Percentiles rank a stretch among this genome's conserved stretches.
Evolutionary conservation across 2,329 filamentous ascomycete species (phyloP).

Genomic region (Aspergillus amoenus): DNA sequence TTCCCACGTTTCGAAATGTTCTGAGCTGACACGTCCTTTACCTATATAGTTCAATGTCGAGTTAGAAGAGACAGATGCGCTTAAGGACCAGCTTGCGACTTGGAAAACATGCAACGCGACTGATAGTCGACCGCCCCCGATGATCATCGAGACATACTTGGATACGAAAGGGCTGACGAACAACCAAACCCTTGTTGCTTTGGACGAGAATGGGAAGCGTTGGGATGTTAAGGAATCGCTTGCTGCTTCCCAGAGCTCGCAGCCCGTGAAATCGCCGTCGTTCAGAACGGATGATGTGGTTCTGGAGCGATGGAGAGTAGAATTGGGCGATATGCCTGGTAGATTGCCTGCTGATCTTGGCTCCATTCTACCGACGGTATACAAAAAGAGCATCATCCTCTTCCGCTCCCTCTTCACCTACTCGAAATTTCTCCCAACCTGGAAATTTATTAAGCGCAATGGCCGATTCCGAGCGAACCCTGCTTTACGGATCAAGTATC

Average conservation of each 20-base stretch:
- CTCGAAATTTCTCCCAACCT: slow-evolving; percentile 78
- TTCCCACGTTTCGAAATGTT: background rate
- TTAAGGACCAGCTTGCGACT: slow-evolving; percentile 73
- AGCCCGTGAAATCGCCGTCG: slow-evolving; percentile 43
- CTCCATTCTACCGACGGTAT: slow-evolving; percentile 75
- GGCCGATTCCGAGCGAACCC: slow-evolving; percentile 66
- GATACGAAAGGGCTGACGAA: slow-evolving; percentile 76
- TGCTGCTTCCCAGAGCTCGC: slow-evolving; percentile 57
- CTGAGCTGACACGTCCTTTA: background rate
- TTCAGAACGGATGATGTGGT: slow-evolving; percentile 68
- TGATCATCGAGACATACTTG: slow-evolving; percentile 88
- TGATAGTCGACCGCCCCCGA: slow-evolving; percentile 73
- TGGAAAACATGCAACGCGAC: slow-evolving; percentile 81
- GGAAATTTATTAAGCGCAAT: slow-evolving; percentile 76
- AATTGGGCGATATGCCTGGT: slow-evolving; percentile 65
- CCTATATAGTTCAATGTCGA: slow-evolving; percentile 84
- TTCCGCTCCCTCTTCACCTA: slow-evolving; percentile 86
- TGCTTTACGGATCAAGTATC: slow-evolving; percentile 72
- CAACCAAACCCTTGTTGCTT: slow-evolving; percentile 81
- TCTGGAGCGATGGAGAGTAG: slow-evolving; percentile 86
- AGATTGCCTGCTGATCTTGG: slow-evolving; percentile 57
- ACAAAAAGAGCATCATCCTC: slow-evolving; percentile 95
- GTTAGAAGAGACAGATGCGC: slow-evolving; percentile 86
- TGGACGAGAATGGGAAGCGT: slow-evolving; percentile 85
- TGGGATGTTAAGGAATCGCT: slow-evolving; percentile 90